Evolutionary conservation across 2,329 filamentous ascomycete genomes (phyloP).

Genomic region (Plectosphaerella plurivora): DNA sequence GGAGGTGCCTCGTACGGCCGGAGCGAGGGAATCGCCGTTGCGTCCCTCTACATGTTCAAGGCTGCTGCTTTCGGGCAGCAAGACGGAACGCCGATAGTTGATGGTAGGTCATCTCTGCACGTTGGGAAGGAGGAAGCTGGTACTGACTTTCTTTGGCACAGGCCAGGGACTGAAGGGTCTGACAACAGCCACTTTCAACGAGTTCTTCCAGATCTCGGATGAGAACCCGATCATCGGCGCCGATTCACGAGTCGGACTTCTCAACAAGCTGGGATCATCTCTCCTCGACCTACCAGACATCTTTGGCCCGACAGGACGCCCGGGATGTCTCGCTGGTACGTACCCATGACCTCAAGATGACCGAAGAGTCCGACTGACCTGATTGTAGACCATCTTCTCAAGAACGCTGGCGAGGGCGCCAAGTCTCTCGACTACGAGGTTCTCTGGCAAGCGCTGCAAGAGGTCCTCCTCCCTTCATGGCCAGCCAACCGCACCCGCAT

Average conservation of each 20-base stretch:
- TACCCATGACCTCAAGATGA: too few species aligned
- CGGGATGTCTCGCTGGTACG: constrained; percentile 44
- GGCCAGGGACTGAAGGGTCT: constrained; percentile 28
- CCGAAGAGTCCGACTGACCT: too few species aligned
- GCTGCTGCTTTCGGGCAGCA: constrained; percentile 29
- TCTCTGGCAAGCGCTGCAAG: constrained; percentile 39
- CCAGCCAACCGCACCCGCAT: constrained; percentile 47
- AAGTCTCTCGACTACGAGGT: constrained; percentile 28
- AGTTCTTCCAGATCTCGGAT: constrained; percentile 37
- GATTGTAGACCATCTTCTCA: constrained; percentile 30
- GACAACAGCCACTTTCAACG: constrained; percentile 23
- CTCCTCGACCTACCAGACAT: constrained; percentile 29
- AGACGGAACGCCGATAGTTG: constrained; percentile 19
- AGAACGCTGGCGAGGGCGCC: constrained; percentile 18
- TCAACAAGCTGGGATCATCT: constrained; percentile 37
- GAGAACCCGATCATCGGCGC: constrained; percentile 42
- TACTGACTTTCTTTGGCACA: constrained; percentile 4
- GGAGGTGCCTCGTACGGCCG: constrained; percentile 28
- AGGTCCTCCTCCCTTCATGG: constrained; percentile 42
- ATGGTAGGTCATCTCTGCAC: constrained; percentile 23
- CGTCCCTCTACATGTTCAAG: constrained; percentile 44
- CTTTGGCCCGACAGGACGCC: constrained; percentile 36
- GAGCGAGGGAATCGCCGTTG: constrained; percentile 48
- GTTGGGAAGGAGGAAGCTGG: not conserved
- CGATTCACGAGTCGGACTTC: constrained; percentile 32